Base-by-base conservation (phyloP, 2,329 filamentous ascomycete genomes). In the Botrytis elliptica region DNA sequence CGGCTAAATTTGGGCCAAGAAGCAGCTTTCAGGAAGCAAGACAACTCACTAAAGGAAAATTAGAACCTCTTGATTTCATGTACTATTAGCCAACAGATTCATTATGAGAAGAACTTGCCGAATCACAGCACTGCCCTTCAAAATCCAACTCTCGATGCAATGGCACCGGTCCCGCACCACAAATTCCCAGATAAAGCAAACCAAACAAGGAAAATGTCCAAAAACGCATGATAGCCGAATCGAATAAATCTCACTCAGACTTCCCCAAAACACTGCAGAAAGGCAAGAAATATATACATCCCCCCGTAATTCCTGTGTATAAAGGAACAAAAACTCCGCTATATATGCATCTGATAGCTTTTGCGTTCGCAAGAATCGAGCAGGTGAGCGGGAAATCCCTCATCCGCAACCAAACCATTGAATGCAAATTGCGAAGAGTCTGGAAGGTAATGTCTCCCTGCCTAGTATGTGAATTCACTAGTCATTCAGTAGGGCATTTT, bases 271-370 rank as follows among this genome's bases (percentile, higher is more conserved):
- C 16, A 42, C 16, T 6, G 33, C 25, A 25, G 57, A 52, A 12
- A 18, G 12, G 57, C 3, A 20, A 29, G 18, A 33, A 29, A 36
- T 72, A 72, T 72, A 72, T 60, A 72, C 69, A 72, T 60, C 25
- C 14, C 33, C 40, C 22, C 20, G 6, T 22, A 69, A 25, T 36
- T 36, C 9, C 22, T 72, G 49, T 49, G n/a, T n/a, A 60, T n/a
- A 40, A 25, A 42, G 64, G 52, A 72, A 57, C 16, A 38, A 69
- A 49, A n/a, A 42, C n/a, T 72, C 63, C 71, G 29, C n/a, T n/a
- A 33, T 42, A 16, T 25, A 69, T 72, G n/a, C 40, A 69, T 62
- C 49, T 72, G 71, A 71, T 68, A 36, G 18, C 18, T n/a, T 68
- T 62, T 72, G 63, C 29, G 52, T 46, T 36, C 40, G n/a, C 18